Percentiles rank a stretch among this genome's conserved stretches.
Conservation (phyloP, 305 asterid genomes). For the Fraxinus sp. region DNA sequence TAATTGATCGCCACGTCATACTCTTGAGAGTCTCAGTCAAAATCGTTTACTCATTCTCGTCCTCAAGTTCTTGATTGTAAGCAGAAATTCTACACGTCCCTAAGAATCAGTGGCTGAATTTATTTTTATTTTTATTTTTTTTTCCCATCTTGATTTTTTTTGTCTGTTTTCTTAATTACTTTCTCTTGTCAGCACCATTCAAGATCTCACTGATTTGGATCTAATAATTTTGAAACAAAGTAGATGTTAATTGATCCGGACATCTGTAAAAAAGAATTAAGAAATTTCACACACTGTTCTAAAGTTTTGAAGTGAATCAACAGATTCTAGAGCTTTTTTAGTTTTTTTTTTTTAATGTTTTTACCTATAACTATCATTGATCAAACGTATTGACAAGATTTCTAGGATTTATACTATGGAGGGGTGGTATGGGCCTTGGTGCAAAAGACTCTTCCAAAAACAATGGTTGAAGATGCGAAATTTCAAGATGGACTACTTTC, state of each 20-base stretch:
- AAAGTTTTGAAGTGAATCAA: background rate
- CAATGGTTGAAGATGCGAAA: background rate
- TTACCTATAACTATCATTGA: background rate
- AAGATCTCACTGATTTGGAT: background rate
- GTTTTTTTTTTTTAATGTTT: no score
- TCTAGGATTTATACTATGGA: background rate
- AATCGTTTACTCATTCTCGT: background rate
- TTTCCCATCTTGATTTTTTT: background rate
- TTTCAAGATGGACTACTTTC: background rate
- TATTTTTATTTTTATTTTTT: background rate
- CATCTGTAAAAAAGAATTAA: background rate
- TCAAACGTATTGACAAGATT: background rate
- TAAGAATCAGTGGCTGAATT: background rate
- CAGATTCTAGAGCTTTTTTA: background rate
- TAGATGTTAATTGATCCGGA: background rate
- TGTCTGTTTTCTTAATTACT: background rate
- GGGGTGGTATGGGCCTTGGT: background rate
- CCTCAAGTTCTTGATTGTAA: background rate
- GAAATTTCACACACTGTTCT: background rate
- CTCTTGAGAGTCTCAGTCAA: background rate
- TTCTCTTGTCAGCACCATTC: background rate
- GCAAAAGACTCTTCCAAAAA: background rate
- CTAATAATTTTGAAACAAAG: background rate
- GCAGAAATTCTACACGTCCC: background rate
- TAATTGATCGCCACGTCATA: conserved; percentile 11